A percentile compares a stretch with the other conserved stretches of the same genome.
These are phyloP conservation scores for Apiospora saccharicola DNA, from an alignment of 2,329 filamentous ascomycete genomes.

Conservation along the genomic window DNA sequence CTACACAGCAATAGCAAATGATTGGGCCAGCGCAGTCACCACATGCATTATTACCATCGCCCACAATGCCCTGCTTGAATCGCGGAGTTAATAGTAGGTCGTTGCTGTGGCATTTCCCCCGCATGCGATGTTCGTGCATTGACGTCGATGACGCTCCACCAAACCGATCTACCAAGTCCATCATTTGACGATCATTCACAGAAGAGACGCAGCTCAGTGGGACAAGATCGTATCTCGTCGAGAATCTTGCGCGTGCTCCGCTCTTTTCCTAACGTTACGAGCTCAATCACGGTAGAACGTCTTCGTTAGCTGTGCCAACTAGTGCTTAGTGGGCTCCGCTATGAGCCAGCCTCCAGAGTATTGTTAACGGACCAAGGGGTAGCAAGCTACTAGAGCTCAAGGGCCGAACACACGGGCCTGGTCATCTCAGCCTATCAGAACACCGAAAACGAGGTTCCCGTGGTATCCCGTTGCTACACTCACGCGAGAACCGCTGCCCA, in stretches of 20 bases:
- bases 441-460: background rate
- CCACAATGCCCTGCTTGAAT: too few species aligned
- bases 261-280: background rate
- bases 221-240: background rate
- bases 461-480: background rate
- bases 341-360: background rate
- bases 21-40: too few species aligned
- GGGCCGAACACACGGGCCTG: background rate
- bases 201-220: background rate
- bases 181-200: background rate
- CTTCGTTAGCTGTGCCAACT: background rate
- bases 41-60: too few species aligned
- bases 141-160: background rate
- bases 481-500: too few species aligned
- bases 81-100: too few species aligned
- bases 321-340: too few species aligned
- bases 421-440: background rate
- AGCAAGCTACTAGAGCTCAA: background rate
- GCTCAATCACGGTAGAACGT: background rate
- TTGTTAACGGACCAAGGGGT: background rate
- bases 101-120: too few species aligned
- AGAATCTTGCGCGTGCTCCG: too few species aligned
- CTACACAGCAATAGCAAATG: background rate
- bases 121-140: background rate
- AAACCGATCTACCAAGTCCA: background rate